These are phyloP conservation scores for Rhazya stricta DNA, from an alignment of 257 asterid genomes.

Conservation along the genomic window DNA sequence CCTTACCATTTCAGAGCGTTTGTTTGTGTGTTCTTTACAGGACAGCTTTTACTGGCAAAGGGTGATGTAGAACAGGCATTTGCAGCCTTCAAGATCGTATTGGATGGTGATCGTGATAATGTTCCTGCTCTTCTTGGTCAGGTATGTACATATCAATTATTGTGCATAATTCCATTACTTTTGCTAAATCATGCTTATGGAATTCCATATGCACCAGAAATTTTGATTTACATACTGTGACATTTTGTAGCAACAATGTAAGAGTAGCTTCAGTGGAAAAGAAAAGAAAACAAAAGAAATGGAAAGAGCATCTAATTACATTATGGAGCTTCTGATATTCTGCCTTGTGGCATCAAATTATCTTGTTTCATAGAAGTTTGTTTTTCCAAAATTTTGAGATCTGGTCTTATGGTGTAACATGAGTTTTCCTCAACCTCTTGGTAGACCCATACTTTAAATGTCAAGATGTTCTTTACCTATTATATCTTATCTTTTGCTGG, in stretches of 20 bases:
- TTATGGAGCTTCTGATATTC: constrained; percentile 8
- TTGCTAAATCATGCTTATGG: constrained; percentile 3
- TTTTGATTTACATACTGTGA: not conserved
- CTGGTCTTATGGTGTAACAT: not conserved
- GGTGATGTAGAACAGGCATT: constrained; percentile 94
- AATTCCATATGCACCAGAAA: not conserved
- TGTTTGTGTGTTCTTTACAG: constrained; percentile 37
- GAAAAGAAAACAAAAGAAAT: not conserved
- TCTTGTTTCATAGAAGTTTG: not conserved
- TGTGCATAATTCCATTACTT: not conserved
- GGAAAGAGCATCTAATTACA: not conserved
- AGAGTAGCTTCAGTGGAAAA: not conserved
- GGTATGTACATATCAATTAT: constrained; percentile 31
- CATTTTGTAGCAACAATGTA: not conserved
- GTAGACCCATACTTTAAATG: not conserved
- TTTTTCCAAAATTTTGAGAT: not conserved
- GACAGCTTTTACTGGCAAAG: constrained; percentile 95
- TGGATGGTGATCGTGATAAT: constrained; percentile 89
- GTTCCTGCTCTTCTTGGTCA: constrained; percentile 99
- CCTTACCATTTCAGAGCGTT: not conserved
- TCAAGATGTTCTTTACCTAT: not conserved
- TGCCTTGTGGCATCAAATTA: not conserved
- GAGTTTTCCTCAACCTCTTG: not conserved
- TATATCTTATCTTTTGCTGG: not conserved
- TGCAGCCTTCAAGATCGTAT: constrained; percentile 85